Evolutionary conservation across 371 early-diverging fungal species (phyloP).

Genomic region (Syncephalastrum racemosum): DNA sequence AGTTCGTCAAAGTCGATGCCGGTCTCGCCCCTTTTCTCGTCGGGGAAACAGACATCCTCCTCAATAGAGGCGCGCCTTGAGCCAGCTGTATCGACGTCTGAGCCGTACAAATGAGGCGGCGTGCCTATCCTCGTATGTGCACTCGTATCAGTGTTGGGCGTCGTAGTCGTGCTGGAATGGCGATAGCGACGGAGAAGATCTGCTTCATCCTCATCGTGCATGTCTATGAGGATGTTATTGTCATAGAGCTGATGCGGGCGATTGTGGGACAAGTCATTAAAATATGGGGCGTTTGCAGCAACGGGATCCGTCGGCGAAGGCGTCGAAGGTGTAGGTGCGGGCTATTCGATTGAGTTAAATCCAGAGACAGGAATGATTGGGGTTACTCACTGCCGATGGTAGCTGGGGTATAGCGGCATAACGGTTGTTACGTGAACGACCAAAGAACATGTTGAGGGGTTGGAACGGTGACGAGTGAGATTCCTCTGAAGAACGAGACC

Average conservation of each 20-base stretch:
- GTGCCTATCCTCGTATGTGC: slow-evolving; percentile 5
- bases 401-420: slow-evolving; percentile 19
- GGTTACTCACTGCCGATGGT: slow-evolving; percentile 11
- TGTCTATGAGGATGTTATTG: slow-evolving; percentile 18
- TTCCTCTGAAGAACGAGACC: slow-evolving; percentile 1
- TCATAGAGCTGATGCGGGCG: neutral
- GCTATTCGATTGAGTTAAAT: neutral
- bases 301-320: no score
- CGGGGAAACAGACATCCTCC: slow-evolving; percentile 48
- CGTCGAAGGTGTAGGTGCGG: no score
- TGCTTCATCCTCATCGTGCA: slow-evolving; percentile 8
- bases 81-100: slow-evolving; percentile 22
- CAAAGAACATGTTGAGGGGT: slow-evolving; percentile 17
- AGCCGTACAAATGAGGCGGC: slow-evolving; percentile 20
- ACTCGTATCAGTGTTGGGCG: slow-evolving; percentile 1
- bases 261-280: slow-evolving; percentile 3
- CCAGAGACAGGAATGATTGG: neutral
- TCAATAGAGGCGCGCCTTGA: slow-evolving; percentile 31
- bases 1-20: slow-evolving; percentile 41
- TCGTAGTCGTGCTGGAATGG: slow-evolving; percentile 7
- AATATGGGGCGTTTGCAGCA: no score
- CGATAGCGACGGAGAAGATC: neutral
- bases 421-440: slow-evolving; percentile 13
- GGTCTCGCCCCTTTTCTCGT: slow-evolving; percentile 28
- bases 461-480: slow-evolving; percentile 13